Evolutionary conservation across 306 rosid species (phyloP).

Genomic region (Benincasa hispida): DNA sequence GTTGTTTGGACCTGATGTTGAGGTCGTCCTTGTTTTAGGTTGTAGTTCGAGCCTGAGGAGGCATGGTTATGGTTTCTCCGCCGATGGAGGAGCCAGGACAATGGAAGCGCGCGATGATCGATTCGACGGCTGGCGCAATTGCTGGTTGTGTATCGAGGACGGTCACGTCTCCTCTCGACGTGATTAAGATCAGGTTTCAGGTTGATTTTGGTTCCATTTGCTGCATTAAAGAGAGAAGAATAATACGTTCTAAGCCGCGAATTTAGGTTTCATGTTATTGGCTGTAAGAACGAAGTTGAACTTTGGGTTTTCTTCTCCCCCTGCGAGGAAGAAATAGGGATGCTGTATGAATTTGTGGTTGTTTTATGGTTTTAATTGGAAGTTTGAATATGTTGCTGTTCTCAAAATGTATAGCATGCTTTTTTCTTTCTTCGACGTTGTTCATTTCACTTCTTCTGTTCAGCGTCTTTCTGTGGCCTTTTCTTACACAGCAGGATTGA

Average conservation of each 20-base stretch:
- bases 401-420: neutral
- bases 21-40: conserved; percentile 15
- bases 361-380: neutral
- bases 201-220: conserved; percentile 15
- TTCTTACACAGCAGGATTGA: neutral
- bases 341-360: neutral
- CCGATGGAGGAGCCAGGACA: conserved; percentile 62
- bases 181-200: conserved; percentile 95
- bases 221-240: neutral
- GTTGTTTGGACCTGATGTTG: neutral
- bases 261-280: neutral
- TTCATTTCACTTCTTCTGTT: neutral
- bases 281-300: neutral
- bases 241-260: neutral
- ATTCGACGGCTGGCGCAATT: conserved; percentile 67
- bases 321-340: no score
- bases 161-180: conserved; percentile 89
- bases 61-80: conserved; percentile 10
- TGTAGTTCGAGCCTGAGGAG: conserved; percentile 14
- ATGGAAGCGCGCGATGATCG: conserved; percentile 51
- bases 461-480: neutral
- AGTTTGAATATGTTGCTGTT: neutral
- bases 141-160: conserved; percentile 82
- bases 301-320: neutral
- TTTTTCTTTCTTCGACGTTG: neutral